Conservation (phyloP, 768 basidiomycete species). For the Daedalea quercina region DNA sequence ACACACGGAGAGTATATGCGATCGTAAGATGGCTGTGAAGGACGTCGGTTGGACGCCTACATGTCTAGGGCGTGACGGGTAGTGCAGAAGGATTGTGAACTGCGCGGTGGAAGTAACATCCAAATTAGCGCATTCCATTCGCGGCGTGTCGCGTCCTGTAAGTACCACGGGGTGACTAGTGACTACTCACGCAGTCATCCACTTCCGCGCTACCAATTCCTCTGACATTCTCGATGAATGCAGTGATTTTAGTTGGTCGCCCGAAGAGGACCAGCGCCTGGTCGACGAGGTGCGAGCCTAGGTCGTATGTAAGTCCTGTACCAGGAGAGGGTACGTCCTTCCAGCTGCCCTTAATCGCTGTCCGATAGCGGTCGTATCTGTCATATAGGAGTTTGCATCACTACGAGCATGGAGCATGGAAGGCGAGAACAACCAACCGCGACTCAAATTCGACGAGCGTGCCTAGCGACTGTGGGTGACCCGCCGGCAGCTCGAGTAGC, state of each 20-base stretch:
- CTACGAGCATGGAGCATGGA: too few relatives aligned
- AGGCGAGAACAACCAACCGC: slow-evolving; percentile 38
- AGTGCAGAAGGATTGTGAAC: slow-evolving; percentile 17
- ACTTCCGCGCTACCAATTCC: slow-evolving; percentile 55
- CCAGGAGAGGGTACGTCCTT: slow-evolving; percentile 62
- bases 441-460: slow-evolving; percentile 68
- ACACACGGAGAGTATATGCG: slow-evolving; percentile 61
- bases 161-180: background rate
- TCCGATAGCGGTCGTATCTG: slow-evolving; percentile 74
- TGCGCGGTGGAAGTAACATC: background rate
- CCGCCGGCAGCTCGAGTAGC: slow-evolving; percentile 48
- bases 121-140: too few relatives aligned
- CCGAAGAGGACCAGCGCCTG: slow-evolving; percentile 75
- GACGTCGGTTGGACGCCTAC: slow-evolving; percentile 31
- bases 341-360: slow-evolving; percentile 64
- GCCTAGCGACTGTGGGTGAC: slow-evolving; percentile 51
- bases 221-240: slow-evolving; percentile 63
- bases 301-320: slow-evolving; percentile 66
- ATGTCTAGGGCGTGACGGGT: slow-evolving; percentile 9
- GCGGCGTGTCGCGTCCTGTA: too few relatives aligned
- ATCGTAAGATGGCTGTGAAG: slow-evolving; percentile 61
- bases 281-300: slow-evolving; percentile 78
- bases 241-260: slow-evolving; percentile 59
- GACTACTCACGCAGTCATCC: slow-evolving; percentile 48
- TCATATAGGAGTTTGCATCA: too few relatives aligned